These are phyloP conservation scores for Umbilicus rupestris DNA, from an alignment of 164 flowering plant genomes.

Conservation along the genomic window DNA sequence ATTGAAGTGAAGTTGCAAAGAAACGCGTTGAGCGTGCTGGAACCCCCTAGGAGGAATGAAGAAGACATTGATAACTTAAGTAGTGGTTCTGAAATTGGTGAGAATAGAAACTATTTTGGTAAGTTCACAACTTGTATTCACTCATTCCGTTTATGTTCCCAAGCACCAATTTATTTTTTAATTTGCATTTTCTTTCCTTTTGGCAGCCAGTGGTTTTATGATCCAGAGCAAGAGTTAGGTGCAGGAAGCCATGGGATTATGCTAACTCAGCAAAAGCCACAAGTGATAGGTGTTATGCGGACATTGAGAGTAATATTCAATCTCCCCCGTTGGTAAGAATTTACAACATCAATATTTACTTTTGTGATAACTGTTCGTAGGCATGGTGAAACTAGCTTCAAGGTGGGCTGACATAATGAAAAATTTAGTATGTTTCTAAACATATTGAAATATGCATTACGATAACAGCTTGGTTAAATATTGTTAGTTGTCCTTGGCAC, in stretches of 20 bases:
- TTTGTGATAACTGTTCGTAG: too few species aligned
- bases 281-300: slow-evolving; percentile 31
- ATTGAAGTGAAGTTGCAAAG: slow-evolving; percentile 88
- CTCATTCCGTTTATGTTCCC: neutral
- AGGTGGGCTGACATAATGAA: too few species aligned
- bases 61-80: slow-evolving; percentile 45
- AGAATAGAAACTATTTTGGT: slow-evolving; percentile 52
- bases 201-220: slow-evolving; percentile 41
- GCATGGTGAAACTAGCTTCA: too few species aligned
- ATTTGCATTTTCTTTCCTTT: neutral
- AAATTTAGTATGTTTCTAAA: too few species aligned
- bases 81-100: slow-evolving; percentile 38
- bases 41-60: slow-evolving; percentile 79
- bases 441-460: too few species aligned
- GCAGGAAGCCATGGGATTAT: slow-evolving; percentile 47
- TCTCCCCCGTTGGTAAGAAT: slow-evolving; percentile 36
- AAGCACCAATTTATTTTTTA: neutral
- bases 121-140: slow-evolving; percentile 14
- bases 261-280: slow-evolving; percentile 33
- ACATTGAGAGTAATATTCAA: slow-evolving; percentile 37
- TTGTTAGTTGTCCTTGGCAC: too few species aligned
- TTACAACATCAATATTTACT: too few species aligned
- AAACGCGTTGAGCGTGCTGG: slow-evolving; percentile 86
- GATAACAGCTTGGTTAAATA: too few species aligned
- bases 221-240: slow-evolving; percentile 56